Evolutionary conservation across 1,139 yeast genomes (phyloP).

Genomic region (Protomyces arabidopsidicola): DNA sequence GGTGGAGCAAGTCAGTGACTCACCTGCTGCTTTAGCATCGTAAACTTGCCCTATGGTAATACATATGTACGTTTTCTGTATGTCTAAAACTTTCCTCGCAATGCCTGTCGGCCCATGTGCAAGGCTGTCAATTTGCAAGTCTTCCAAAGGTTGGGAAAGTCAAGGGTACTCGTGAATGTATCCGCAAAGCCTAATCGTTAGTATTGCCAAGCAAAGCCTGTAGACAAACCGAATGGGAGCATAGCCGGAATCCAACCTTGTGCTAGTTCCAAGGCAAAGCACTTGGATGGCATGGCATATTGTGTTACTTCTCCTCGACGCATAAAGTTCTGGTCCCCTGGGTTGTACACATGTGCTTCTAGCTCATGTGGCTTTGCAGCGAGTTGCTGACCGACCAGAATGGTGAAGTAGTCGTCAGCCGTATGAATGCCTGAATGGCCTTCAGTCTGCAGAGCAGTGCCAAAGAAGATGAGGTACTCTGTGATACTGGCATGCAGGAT

Average conservation of each 20-base stretch:
- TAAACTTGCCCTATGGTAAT: not conserved
- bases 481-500: constrained; percentile 92
- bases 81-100: constrained; percentile 59
- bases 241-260: constrained; percentile 97
- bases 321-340: constrained; percentile 66
- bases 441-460: constrained; percentile 86
- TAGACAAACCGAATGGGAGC: constrained; percentile 68
- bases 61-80: not conserved
- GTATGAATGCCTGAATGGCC: constrained; percentile 95
- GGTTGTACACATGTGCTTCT: constrained; percentile 32
- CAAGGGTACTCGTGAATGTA: constrained; percentile 73
- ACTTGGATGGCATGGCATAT: constrained; percentile 65
- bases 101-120: constrained; percentile 67
- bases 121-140: constrained; percentile 70
- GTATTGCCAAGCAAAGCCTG: not conserved
- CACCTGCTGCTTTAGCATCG: not conserved
- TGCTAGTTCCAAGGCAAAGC: constrained; percentile 89
- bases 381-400: constrained; percentile 68
- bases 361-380: constrained; percentile 62
- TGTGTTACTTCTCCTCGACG: constrained; percentile 71
- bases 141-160: constrained; percentile 59
- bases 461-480: constrained; percentile 85
- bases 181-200: constrained; percentile 56
- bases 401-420: constrained; percentile 94
- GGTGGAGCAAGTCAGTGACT: constrained; percentile 46